These are phyloP conservation scores for Penicillium fimorum DNA, from an alignment of 495 filamentous ascomycete genomes.

Conservation along the genomic window DNA sequence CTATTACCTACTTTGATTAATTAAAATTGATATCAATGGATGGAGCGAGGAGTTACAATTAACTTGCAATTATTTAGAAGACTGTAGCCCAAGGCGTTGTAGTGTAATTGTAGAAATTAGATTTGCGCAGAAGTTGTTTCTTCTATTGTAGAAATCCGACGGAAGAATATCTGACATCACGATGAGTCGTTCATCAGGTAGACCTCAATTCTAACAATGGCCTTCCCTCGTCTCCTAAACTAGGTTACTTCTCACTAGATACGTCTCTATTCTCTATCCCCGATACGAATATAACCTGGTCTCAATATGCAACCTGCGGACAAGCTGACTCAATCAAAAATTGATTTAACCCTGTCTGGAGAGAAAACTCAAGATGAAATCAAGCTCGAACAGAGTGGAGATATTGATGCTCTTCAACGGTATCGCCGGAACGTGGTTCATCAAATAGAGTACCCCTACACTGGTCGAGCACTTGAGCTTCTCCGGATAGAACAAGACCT, in stretches of 20 bases:
- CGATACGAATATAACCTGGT: background rate
- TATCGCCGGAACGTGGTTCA: background rate
- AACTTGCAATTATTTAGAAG: too few relatives aligned
- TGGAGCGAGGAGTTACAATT: too few relatives aligned
- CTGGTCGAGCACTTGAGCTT: background rate
- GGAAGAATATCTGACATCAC: conserved; percentile 2
- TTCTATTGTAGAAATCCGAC: too few relatives aligned
- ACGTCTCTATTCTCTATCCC: too few relatives aligned
- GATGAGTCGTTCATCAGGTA: background rate
- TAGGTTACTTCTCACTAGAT: background rate
- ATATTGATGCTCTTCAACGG: background rate
- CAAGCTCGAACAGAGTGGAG: background rate
- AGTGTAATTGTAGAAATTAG: too few relatives aligned
- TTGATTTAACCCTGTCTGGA: background rate
- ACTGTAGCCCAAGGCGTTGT: too few relatives aligned
- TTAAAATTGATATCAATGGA: too few relatives aligned
- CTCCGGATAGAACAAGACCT: background rate
- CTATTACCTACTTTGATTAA: too few relatives aligned
- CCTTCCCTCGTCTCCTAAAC: background rate
- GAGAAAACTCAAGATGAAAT: background rate
- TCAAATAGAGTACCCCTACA: background rate
- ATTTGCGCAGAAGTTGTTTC: too few relatives aligned
- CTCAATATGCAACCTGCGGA: background rate
- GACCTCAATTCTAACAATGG: background rate
- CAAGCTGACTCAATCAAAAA: background rate